Conservation (phyloP, 805 yeast genomes). For the Ogataea henricii region DNA sequence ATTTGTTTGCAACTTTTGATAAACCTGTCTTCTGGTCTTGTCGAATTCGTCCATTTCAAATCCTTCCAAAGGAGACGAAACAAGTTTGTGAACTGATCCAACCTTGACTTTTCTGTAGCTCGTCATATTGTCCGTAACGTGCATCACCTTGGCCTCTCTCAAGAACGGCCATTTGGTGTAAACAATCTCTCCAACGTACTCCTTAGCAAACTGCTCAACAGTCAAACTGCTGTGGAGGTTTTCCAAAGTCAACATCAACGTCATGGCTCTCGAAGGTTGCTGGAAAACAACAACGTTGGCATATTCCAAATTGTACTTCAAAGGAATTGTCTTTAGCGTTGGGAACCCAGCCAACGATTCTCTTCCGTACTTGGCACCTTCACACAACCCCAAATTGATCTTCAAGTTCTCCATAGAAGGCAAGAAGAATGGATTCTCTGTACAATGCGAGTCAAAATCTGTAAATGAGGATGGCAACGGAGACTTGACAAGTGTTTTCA, state of each 20-base stretch:
- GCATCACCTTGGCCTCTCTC: constrained; percentile 72
- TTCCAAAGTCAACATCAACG: constrained; percentile 67
- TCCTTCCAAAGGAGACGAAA: constrained; percentile 44
- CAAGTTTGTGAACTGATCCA: constrained; percentile 28
- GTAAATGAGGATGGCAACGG: constrained; percentile 77
- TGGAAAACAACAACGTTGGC: constrained; percentile 79
- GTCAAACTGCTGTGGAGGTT: constrained; percentile 57
- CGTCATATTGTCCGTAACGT: constrained; percentile 56
- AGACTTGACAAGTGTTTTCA: constrained; percentile 63
- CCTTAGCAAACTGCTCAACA: constrained; percentile 64
- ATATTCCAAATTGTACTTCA: constrained; percentile 50
- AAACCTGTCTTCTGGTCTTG: constrained; percentile 41
- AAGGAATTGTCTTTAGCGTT: constrained; percentile 69
- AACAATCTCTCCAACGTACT: constrained; percentile 60
- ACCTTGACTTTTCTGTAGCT: constrained; percentile 47
- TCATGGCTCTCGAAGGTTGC: constrained; percentile 79
- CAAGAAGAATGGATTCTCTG: constrained; percentile 55
- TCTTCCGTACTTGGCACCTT: constrained; percentile 70
- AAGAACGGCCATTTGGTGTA: constrained; percentile 91
- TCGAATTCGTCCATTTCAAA: constrained; percentile 51
- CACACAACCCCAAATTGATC: constrained; percentile 57
- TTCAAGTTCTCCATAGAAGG: constrained; percentile 47
- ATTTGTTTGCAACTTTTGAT: constrained; percentile 45
- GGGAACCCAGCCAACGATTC: constrained; percentile 89
- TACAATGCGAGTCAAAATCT: constrained; percentile 79